A percentile compares a stretch with the other conserved stretches of the same genome.
Evolutionary conservation across 2,329 filamentous ascomycete species (phyloP).

Genomic region (Beauveria sp.): DNA sequence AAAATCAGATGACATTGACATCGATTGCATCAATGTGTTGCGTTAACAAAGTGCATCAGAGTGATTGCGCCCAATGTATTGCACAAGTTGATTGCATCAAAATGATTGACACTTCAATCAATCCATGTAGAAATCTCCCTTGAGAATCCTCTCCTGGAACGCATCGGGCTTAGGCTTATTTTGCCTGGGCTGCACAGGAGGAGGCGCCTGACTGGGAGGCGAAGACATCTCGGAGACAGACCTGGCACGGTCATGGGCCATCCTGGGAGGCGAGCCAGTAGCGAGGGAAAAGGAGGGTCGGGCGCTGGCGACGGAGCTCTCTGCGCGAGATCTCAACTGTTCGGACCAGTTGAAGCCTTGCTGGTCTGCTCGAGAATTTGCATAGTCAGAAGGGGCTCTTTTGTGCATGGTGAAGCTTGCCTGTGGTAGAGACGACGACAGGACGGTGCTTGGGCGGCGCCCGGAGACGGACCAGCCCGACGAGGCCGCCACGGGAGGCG

Average conservation of each 20-base stretch:
- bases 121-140: slow-evolving; percentile 98
- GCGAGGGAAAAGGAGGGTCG: slow-evolving; percentile 53
- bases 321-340: slow-evolving; percentile 84
- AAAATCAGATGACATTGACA: not conserved
- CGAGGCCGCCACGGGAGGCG: slow-evolving; percentile 17
- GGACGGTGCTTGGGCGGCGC: slow-evolving; percentile 29
- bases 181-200: slow-evolving; percentile 35
- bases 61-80: no score
- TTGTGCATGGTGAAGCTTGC: slow-evolving; percentile 52
- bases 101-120: slow-evolving; percentile 32
- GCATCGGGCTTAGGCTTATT: slow-evolving; percentile 68
- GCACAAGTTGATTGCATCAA: no score
- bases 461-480: slow-evolving; percentile 27
- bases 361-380: slow-evolving; percentile 62
- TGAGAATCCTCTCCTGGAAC: slow-evolving; percentile 93
- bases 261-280: slow-evolving; percentile 31
- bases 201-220: slow-evolving; percentile 44
- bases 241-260: slow-evolving; percentile 58
- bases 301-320: slow-evolving; percentile 60
- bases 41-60: no score
- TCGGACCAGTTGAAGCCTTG: slow-evolving; percentile 92
- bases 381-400: slow-evolving; percentile 59
- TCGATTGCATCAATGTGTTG: no score
- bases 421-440: slow-evolving; percentile 35
- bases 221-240: slow-evolving; percentile 59